Evolutionary conservation across 2,329 filamentous ascomycete genomes (phyloP).

Genomic region (Phaeosphaeriaceae sp.): DNA sequence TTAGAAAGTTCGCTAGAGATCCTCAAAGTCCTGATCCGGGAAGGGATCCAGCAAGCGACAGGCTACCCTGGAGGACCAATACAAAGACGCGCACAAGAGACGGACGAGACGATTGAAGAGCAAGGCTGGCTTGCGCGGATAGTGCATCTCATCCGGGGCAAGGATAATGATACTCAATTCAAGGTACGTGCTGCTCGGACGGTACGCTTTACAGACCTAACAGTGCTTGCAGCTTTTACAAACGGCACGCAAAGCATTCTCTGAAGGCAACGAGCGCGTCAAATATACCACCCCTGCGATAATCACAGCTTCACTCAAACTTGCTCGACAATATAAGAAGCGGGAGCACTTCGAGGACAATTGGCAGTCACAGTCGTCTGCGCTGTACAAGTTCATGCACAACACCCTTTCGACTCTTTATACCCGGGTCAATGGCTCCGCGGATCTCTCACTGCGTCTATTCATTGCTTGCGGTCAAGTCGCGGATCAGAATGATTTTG

Average conservation of each 20-base stretch:
- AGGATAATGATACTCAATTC: slow-evolving; percentile 93
- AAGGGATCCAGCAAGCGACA: slow-evolving; percentile 80
- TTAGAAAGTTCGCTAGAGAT: slow-evolving; percentile 89
- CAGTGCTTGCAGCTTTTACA: slow-evolving; percentile 71
- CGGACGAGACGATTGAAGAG: slow-evolving; percentile 96
- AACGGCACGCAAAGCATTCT: slow-evolving; percentile 83
- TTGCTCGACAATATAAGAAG: slow-evolving; percentile 86
- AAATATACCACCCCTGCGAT: slow-evolving; percentile 94
- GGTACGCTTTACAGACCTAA: slow-evolving; percentile 9
- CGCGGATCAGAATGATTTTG: slow-evolving; percentile 87
- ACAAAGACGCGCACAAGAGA: slow-evolving; percentile 80
- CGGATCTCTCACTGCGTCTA: slow-evolving; percentile 85
- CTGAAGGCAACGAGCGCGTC: slow-evolving; percentile 92
- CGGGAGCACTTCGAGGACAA: slow-evolving; percentile 87
- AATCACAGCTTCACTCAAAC: slow-evolving; percentile 86
- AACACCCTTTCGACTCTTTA: slow-evolving; percentile 86
- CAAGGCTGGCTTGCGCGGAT: slow-evolving; percentile 96
- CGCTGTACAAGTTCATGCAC: slow-evolving; percentile 95
- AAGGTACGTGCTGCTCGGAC: slow-evolving; percentile 56
- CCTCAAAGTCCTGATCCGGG: slow-evolving; percentile 89
- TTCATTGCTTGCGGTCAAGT: slow-evolving; percentile 94
- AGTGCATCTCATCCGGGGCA: slow-evolving; percentile 82
- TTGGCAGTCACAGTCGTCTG: slow-evolving; percentile 75
- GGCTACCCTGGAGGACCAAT: slow-evolving; percentile 81
- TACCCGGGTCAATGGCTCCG: slow-evolving; percentile 82